These are phyloP conservation scores for Boletus reticuloceps DNA, from an alignment of 768 basidiomycete genomes.

Conservation along the genomic window DNA sequence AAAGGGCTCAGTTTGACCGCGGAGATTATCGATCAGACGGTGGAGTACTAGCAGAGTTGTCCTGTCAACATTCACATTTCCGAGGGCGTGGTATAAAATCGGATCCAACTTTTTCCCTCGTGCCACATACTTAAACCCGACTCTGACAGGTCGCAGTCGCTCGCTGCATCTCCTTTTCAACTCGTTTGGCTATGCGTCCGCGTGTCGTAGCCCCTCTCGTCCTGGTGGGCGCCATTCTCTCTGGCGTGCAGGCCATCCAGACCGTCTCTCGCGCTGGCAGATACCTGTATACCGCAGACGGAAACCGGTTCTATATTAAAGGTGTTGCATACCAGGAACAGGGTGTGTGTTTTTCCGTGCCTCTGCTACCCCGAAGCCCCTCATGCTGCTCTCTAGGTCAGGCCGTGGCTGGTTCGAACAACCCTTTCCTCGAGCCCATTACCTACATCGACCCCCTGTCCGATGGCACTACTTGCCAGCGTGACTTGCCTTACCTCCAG, in stretches of 20 bases:
- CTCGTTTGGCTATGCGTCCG: slow-evolving; percentile 25
- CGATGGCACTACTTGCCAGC: slow-evolving; percentile 59
- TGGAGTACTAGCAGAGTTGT: no score
- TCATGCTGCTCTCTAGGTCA: slow-evolving; percentile 27
- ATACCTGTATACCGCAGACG: slow-evolving; percentile 77
- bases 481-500: slow-evolving; percentile 78
- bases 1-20: no score
- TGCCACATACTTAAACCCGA: not conserved
- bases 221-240: slow-evolving; percentile 40
- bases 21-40: no score
- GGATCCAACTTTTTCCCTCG: not conserved
- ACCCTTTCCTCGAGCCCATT: slow-evolving; percentile 67
- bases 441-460: slow-evolving; percentile 81
- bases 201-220: slow-evolving; percentile 30
- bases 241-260: slow-evolving; percentile 62
- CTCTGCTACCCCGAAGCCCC: not conserved
- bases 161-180: slow-evolving; percentile 6
- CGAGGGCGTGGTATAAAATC: not conserved
- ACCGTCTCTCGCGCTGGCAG: slow-evolving; percentile 68
- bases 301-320: slow-evolving; percentile 84
- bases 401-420: slow-evolving; percentile 44
- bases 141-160: not conserved
- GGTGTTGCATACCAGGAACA: slow-evolving; percentile 84
- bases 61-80: no score
- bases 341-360: slow-evolving; percentile 41